Percentiles rank a stretch among this genome's conserved stretches.
phyloP scores from a whole-genome alignment of 148 eudicot species.

The Amaranthus palmeri region DNA sequence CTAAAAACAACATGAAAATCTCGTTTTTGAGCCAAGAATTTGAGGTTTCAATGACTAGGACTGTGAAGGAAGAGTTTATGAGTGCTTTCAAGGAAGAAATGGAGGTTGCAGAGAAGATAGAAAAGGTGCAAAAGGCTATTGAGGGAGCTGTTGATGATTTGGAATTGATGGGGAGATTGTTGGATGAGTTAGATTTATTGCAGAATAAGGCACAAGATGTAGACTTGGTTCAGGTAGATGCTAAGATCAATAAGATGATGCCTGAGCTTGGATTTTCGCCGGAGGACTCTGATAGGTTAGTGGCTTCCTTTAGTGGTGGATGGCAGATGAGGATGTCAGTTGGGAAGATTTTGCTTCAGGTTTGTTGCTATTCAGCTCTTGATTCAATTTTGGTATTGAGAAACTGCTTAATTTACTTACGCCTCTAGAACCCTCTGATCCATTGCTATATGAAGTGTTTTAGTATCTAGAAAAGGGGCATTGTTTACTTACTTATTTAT shows the following conservation, averaged over 20 bases:
- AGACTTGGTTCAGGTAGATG: slow-evolving; percentile 71
- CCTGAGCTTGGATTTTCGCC: slow-evolving; percentile 81
- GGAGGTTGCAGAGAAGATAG: slow-evolving; percentile 69
- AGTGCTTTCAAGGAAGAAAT: slow-evolving; percentile 88
- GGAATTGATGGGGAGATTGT: slow-evolving; percentile 93
- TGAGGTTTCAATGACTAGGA: slow-evolving; percentile 74
- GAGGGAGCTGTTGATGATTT: slow-evolving; percentile 80
- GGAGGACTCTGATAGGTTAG: slow-evolving; percentile 90
- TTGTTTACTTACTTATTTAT: neutral
- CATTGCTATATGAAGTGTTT: too few relatives aligned
- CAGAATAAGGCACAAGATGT: slow-evolving; percentile 84
- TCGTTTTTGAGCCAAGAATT: slow-evolving; percentile 93
- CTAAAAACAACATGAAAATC: slow-evolving; percentile 71
- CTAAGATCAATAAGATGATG: slow-evolving; percentile 84
- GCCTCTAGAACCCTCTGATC: neutral
- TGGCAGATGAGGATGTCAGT: slow-evolving; percentile 99
- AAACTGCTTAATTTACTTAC: neutral
- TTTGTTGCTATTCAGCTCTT: slow-evolving; percentile 14
- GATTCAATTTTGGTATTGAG: neutral
- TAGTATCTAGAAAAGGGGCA: too few relatives aligned
- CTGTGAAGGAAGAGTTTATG: slow-evolving; percentile 85
- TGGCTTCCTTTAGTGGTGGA: slow-evolving; percentile 95
- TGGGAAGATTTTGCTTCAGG: slow-evolving; percentile 97
- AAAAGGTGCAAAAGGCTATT: slow-evolving; percentile 90
- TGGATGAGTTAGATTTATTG: slow-evolving; percentile 90